Conservation (phyloP, 2,329 filamentous ascomycete species). For the Ceratocystis smalleyi region DNA sequence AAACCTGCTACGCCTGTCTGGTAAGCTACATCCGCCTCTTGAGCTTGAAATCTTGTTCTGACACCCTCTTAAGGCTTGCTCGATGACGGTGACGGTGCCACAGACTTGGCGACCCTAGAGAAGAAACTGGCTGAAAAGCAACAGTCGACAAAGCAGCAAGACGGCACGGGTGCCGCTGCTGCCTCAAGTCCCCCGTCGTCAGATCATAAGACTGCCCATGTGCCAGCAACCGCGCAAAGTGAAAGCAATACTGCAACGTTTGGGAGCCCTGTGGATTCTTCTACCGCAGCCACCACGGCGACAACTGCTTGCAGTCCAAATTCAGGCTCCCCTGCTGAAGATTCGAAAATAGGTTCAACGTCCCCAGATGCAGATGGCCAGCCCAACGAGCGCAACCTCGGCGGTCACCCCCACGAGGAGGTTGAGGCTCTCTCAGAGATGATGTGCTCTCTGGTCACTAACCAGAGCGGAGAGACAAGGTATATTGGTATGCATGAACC, state of each 20-base stretch:
- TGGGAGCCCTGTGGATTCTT: constrained; percentile 38
- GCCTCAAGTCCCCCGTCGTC: constrained; percentile 38
- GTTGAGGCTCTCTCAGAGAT: constrained; percentile 86
- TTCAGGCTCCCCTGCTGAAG: neutral
- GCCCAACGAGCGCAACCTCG: constrained; percentile 25
- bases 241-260: constrained; percentile 33
- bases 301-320: neutral
- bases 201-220: constrained; percentile 30
- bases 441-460: constrained; percentile 97
- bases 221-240: constrained; percentile 19
- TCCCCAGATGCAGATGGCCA: constrained; percentile 27
- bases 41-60: neutral
- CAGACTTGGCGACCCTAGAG: constrained; percentile 76
- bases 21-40: constrained; percentile 24
- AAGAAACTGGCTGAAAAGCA: constrained; percentile 51
- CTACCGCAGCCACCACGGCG: neutral
- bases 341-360: constrained; percentile 20
- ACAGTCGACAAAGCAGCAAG: constrained; percentile 26
- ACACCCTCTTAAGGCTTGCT: constrained; percentile 43
- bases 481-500: constrained; percentile 58
- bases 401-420: constrained; percentile 34
- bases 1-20: constrained; percentile 70
- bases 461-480: constrained; percentile 82
- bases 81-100: constrained; percentile 67
- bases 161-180: constrained; percentile 31